A percentile compares a stretch with the other conserved stretches of the same genome.
Conservation (phyloP, 495 filamentous ascomycete genomes). For the Neurospora tetraspora region DNA sequence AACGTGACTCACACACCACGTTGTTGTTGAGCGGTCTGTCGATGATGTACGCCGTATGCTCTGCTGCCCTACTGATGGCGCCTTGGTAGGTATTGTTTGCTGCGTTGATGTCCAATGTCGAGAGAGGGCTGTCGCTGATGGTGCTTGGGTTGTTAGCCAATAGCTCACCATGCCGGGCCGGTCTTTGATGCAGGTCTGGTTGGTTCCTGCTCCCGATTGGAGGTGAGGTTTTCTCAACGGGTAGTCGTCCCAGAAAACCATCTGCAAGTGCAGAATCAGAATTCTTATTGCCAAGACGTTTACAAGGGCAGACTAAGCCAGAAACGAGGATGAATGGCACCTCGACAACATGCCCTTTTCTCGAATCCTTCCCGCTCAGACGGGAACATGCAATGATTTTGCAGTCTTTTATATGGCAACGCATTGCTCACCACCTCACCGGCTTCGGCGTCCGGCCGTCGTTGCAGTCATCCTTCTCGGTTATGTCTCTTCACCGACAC, state of each 20-base stretch:
- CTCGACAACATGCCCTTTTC: neutral
- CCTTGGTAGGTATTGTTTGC: conserved; percentile 16
- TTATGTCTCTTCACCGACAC: conserved; percentile 21
- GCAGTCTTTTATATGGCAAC: neutral
- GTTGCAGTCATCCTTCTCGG: neutral
- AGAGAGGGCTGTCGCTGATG: conserved; percentile 19
- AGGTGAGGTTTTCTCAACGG: conserved; percentile 1
- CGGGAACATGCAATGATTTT: neutral
- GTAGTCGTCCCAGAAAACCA: neutral
- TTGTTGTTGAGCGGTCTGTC: conserved; percentile 9
- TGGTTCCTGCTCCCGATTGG: conserved; percentile 25
- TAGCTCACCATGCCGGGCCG: conserved; percentile 17
- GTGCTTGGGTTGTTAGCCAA: conserved; percentile 27
- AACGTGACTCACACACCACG: conserved; percentile 24
- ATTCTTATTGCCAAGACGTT: neutral
- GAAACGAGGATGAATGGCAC: neutral
- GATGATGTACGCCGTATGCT: conserved; percentile 22
- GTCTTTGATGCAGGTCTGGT: conserved; percentile 24
- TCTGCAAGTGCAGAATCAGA: neutral
- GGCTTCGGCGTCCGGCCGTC: neutral
- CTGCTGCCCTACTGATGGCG: conserved; percentile 28
- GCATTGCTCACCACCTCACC: neutral
- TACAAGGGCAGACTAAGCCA: neutral
- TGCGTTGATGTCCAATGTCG: conserved; percentile 41
- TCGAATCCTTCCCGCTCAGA: neutral